Evolutionary conservation across 805 yeast genomes (phyloP).

Genomic region (Starmera pachycereana): DNA sequence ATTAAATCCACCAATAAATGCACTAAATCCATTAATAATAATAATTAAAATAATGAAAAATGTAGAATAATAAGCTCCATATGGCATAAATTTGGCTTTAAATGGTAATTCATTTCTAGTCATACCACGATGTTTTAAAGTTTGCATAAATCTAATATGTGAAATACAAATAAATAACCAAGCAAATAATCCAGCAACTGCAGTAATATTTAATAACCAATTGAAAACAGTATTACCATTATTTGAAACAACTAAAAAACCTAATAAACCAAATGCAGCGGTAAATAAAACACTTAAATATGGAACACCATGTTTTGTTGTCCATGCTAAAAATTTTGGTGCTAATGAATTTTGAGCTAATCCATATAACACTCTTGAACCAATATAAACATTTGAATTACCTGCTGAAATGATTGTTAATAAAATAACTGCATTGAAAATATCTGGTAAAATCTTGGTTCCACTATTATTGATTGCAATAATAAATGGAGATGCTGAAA

Average conservation of each 20-base stretch:
- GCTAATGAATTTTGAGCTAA: constrained; percentile 51
- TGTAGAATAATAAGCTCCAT: constrained; percentile 52
- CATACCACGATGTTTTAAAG: constrained; percentile 51
- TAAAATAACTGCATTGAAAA: constrained; percentile 63
- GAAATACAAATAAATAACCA: constrained; percentile 59
- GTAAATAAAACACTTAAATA: constrained; percentile 45
- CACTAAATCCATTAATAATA: constrained; percentile 62
- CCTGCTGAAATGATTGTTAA: constrained; percentile 68
- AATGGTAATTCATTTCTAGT: constrained; percentile 62
- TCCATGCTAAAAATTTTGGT: constrained; percentile 37
- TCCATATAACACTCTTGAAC: constrained; percentile 59
- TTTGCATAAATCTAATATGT: constrained; percentile 62
- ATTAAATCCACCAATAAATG: constrained; percentile 42
- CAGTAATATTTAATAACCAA: constrained; percentile 70
- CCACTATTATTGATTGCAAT: constrained; percentile 64
- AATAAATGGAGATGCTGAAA: constrained; percentile 59
- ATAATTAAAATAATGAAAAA: constrained; percentile 43
- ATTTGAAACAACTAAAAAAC: constrained; percentile 43
- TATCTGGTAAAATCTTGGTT: constrained; percentile 53
- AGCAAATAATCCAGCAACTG: constrained; percentile 64
- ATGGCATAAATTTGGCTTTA: constrained; percentile 66
- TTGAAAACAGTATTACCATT: constrained; percentile 50
- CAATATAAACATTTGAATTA: constrained; percentile 64
- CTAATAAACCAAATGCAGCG: constrained; percentile 52
- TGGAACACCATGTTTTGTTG: constrained; percentile 55